Base-by-base conservation (phyloP, 192 early-diverging fungal genomes). In the Mortierella antarctica region DNA sequence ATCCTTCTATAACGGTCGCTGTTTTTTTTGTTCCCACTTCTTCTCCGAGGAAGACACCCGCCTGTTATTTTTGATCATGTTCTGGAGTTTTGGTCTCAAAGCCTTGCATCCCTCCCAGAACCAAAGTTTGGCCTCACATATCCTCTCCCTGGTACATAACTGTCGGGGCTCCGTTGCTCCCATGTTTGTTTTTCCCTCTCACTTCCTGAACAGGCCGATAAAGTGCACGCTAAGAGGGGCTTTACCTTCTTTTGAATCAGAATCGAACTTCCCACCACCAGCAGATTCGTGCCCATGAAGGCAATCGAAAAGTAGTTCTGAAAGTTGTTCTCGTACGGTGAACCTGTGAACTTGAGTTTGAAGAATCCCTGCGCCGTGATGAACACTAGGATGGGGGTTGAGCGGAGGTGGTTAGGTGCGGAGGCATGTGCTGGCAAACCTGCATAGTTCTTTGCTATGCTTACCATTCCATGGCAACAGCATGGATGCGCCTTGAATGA, bases 321-420 rank as follows among this genome's bases (percentile, higher is more conserved):
- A 80, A 94, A 95, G 23, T 88, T 90, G 49, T 88, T 65, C 39
- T 85, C 85, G 51, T 89, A 90, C 2, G 79, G 52, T 18, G 91
- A 90, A 41, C 88, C 89, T 41, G 73, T 69, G 75, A 94, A 92
- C 71, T 86, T 83, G 50, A 83, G 75, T 17, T 80, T 82, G 83
- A 93, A 95, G 74, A 91, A 95, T 65, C 90, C 91, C 1, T 91
- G 88, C 3, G 94, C 93, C 51, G 89, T 93, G 78, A 95, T 95
- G 57, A 94, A 94, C 39, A 91, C 86, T 89, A 67, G 3, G 31
- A 31, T 31, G 31, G 31, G 31, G 31, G 31, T 31, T 31, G 31
- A 31, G 31, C 31, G 31, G 31, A 31, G 31, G 31, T 7, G 1
- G 31, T 54, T 61, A 21, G 47, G 40, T 7, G 53, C 17, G 50